A percentile compares a stretch with the other conserved stretches of the same genome.
Evolutionary conservation across 2,329 filamentous ascomycete species (phyloP).

Genomic region (Penicillium vulpinum): DNA sequence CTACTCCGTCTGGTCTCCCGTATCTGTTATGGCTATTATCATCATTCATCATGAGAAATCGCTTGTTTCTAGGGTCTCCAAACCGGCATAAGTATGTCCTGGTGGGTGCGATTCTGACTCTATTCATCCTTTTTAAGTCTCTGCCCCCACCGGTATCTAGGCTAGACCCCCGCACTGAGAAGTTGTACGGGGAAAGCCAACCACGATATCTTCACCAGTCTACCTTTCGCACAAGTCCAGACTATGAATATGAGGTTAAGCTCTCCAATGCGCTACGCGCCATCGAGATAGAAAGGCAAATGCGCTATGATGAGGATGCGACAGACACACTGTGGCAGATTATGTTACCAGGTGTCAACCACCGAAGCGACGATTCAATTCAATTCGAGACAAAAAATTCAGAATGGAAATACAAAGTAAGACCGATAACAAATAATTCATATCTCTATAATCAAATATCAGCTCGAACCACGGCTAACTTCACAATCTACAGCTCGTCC

Average conservation of each 20-base stretch:
- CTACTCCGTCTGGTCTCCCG: neutral
- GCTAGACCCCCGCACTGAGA: neutral
- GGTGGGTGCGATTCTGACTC: constrained; percentile 1
- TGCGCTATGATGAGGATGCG: constrained; percentile 8
- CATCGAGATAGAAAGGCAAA: constrained; percentile 23
- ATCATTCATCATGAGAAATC: constrained; percentile 12
- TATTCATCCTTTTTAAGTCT: constrained; percentile 11
- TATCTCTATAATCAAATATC: neutral
- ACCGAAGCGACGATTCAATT: constrained; percentile 28
- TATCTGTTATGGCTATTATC: neutral
- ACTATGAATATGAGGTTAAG: constrained; percentile 29
- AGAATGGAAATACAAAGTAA: constrained; percentile 32
- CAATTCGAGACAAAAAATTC: constrained; percentile 28
- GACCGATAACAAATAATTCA: neutral
- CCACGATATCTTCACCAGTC: constrained; percentile 33
- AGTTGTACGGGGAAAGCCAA: constrained; percentile 3
- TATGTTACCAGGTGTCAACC: constrained; percentile 14
- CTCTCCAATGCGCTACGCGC: constrained; percentile 25
- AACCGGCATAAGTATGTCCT: constrained; percentile 9
- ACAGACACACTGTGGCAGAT: constrained; percentile 36
- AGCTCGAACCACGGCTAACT: neutral
- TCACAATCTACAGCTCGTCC: constrained; percentile 24
- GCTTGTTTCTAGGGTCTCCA: constrained; percentile 3
- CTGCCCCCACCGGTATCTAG: constrained; percentile 10
- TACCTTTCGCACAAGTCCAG: constrained; percentile 28